Evolutionary conservation across 2,329 filamentous ascomycete genomes (phyloP).

Genomic region (Myriosclerotinia scirpicola): DNA sequence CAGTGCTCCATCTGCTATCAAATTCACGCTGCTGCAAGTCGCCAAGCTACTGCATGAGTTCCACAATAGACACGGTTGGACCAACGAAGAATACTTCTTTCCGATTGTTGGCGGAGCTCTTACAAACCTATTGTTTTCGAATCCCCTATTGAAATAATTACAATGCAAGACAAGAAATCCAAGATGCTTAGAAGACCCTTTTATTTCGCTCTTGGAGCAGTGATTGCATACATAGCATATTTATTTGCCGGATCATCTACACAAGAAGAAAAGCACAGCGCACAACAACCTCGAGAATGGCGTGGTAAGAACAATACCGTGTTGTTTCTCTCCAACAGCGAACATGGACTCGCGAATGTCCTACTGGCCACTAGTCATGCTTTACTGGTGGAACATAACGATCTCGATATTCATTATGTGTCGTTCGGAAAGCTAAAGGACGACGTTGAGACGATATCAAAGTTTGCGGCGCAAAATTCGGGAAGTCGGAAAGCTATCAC

Average conservation of each 20-base stretch:
- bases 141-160: not conserved
- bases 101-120: too few species aligned
- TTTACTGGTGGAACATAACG: conserved; percentile 39
- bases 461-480: not conserved
- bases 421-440: conserved; percentile 43
- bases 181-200: not conserved
- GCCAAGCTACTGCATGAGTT: too few species aligned
- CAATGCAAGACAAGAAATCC: too few species aligned
- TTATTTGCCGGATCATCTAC: not conserved
- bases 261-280: not conserved
- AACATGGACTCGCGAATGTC: conserved; percentile 48
- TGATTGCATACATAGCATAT: conserved; percentile 6
- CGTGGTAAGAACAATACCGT: conserved; percentile 33
- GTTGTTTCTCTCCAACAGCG: conserved; percentile 47
- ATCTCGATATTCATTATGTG: conserved; percentile 46
- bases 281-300: not conserved
- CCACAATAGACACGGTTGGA: too few species aligned
- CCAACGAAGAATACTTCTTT: too few species aligned
- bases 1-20: too few species aligned
- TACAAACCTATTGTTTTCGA: too few species aligned
- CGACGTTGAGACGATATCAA: conserved; percentile 33
- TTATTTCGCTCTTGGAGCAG: not conserved
- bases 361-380: conserved; percentile 45
- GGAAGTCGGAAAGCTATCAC: not conserved
- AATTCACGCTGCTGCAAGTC: too few species aligned